These are phyloP conservation scores for Calendula officinalis DNA, from an alignment of 129 eudicot species.

Conservation along the genomic window DNA sequence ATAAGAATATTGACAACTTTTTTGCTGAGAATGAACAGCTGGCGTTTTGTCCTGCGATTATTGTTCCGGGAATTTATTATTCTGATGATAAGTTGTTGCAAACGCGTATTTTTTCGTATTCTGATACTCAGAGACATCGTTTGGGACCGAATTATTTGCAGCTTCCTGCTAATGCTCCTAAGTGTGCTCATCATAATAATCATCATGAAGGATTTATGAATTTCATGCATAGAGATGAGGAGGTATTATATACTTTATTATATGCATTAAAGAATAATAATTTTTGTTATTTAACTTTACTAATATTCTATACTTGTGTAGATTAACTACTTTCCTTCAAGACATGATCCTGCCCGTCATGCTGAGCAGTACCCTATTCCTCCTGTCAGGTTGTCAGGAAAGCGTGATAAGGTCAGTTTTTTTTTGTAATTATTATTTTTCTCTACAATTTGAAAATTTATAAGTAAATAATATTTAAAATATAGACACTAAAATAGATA, in stretches of 20 bases:
- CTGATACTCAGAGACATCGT: slow-evolving; percentile 64
- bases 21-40: background rate
- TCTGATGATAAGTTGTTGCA: slow-evolving; percentile 61
- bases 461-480: no score
- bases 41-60: slow-evolving; percentile 29
- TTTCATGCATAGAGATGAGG: no score
- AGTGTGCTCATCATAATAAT: slow-evolving; percentile 58
- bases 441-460: no score
- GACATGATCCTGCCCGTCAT: slow-evolving; percentile 40
- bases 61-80: slow-evolving; percentile 35
- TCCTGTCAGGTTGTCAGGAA: slow-evolving; percentile 49
- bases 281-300: no score
- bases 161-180: slow-evolving; percentile 69
- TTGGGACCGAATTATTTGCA: slow-evolving; percentile 57
- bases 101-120: slow-evolving; percentile 46
- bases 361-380: slow-evolving; percentile 73
- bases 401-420: slow-evolving; percentile 58
- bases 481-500: no score
- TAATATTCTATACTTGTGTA: slow-evolving; percentile 7
- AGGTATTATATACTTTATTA: no score
- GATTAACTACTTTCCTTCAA: slow-evolving; percentile 75
- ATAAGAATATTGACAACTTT: background rate
- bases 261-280: no score
- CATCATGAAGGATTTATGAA: slow-evolving; percentile 37
- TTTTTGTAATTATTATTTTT: no score